These are phyloP conservation scores for Moringa oleifera DNA, from an alignment of 345 rosid species.

Conservation along the genomic window DNA sequence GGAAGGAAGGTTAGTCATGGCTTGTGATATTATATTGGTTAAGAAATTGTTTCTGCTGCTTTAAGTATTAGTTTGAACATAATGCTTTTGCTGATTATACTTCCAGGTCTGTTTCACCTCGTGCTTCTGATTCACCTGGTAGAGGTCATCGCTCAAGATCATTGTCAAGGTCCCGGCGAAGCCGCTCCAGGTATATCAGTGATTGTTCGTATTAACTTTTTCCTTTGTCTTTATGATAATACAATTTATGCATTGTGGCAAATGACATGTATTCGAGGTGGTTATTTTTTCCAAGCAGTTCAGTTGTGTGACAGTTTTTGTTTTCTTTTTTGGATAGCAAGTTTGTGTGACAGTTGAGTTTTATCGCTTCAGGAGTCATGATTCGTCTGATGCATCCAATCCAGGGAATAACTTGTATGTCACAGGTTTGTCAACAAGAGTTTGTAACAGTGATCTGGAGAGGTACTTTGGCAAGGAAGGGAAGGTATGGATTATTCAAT, in stretches of 20 bases:
- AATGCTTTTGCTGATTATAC: conserved; percentile 7
- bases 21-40: background rate
- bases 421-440: conserved; percentile 59
- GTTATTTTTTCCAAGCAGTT: background rate
- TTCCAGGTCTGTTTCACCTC: conserved; percentile 40
- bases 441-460: conserved; percentile 41
- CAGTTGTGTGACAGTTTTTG: background rate
- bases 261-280: background rate
- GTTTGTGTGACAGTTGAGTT: background rate
- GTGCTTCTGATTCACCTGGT: conserved; percentile 24
- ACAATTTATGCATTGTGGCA: no score
- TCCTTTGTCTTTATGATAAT: no score
- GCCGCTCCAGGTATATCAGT: conserved; percentile 44
- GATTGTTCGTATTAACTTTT: background rate
- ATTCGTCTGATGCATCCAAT: conserved; percentile 33
- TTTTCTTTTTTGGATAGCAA: no score
- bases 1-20: conserved; percentile 41
- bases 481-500: conserved; percentile 32
- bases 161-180: conserved; percentile 39
- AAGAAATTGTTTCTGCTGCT: background rate
- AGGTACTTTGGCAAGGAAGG: conserved; percentile 53
- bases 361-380: conserved; percentile 38
- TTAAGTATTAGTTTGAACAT: background rate
- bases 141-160: conserved; percentile 43
- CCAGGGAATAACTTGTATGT: conserved; percentile 63